Percentiles rank a stretch among this genome's conserved stretches.
These are phyloP conservation scores for Asterophora parasitica DNA, from an alignment of 768 basidiomycete genomes.

Conservation along the genomic window DNA sequence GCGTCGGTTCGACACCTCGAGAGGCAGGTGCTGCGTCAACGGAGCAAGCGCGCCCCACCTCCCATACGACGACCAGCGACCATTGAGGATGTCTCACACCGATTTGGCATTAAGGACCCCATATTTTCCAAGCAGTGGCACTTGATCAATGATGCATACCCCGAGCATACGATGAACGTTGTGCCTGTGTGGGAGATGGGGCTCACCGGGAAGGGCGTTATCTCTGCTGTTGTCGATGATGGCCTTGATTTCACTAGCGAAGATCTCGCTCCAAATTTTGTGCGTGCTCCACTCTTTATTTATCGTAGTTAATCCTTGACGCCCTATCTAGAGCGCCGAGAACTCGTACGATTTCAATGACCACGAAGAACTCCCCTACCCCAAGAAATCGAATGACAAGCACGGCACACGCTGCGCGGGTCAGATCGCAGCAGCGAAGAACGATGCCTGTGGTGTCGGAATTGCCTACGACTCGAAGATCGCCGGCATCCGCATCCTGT, in stretches of 20 bases:
- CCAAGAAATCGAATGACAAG: slow-evolving; percentile 80
- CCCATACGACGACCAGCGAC: slow-evolving; percentile 38
- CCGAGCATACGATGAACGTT: slow-evolving; percentile 86
- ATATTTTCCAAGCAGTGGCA: slow-evolving; percentile 90
- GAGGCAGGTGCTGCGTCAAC: slow-evolving; percentile 60
- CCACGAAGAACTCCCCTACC: slow-evolving; percentile 80
- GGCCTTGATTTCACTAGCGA: slow-evolving; percentile 87
- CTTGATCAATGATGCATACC: slow-evolving; percentile 81
- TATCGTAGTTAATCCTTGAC: neutral
- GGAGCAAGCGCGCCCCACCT: slow-evolving; percentile 73
- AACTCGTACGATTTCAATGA: slow-evolving; percentile 97
- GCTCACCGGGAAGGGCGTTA: slow-evolving; percentile 80
- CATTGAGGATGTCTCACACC: slow-evolving; percentile 46
- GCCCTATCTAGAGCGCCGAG: slow-evolving; percentile 57
- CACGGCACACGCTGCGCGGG: slow-evolving; percentile 98
- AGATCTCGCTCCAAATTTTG: slow-evolving; percentile 89
- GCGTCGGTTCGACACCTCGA: slow-evolving; percentile 57
- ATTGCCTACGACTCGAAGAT: slow-evolving; percentile 89
- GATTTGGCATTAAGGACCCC: slow-evolving; percentile 76
- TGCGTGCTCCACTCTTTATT: slow-evolving; percentile 37
- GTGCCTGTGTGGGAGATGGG: slow-evolving; percentile 90
- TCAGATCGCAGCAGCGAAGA: slow-evolving; percentile 89
- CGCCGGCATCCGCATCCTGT: slow-evolving; percentile 94
- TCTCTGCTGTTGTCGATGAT: slow-evolving; percentile 89
- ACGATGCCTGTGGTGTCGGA: slow-evolving; percentile 90